These are phyloP conservation scores for Aspergillus puulaauensis DNA, from an alignment of 2,329 filamentous ascomycete genomes.

Conservation along the genomic window DNA sequence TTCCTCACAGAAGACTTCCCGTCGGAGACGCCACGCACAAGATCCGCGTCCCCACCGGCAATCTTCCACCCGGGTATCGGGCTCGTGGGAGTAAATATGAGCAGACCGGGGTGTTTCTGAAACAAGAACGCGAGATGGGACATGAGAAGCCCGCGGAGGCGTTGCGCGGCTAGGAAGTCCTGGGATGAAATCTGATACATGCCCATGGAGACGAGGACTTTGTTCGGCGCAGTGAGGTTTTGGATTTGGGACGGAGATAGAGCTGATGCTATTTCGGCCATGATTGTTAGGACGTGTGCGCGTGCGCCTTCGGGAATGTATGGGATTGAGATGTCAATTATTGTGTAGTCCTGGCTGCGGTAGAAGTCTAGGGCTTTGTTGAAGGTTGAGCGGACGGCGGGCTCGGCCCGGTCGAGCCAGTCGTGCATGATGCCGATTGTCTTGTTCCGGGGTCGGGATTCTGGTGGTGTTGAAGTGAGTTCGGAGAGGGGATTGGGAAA, in stretches of 20 bases:
- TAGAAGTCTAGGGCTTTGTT: constrained; percentile 61
- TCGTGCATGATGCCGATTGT: constrained; percentile 68
- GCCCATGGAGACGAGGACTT: constrained; percentile 64
- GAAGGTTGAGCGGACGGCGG: constrained; percentile 62
- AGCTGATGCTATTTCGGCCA: constrained; percentile 65
- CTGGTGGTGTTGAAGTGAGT: constrained; percentile 45
- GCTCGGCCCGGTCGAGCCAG: constrained; percentile 70
- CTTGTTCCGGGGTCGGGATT: constrained; percentile 45
- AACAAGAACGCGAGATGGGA: constrained; percentile 72
- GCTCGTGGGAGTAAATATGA: constrained; percentile 76
- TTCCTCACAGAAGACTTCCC: constrained; percentile 69
- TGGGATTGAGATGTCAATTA: constrained; percentile 53
- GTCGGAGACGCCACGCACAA: constrained; percentile 66
- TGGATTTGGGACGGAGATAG: constrained; percentile 53
- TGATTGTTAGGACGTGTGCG: constrained; percentile 75
- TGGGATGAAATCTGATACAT: constrained; percentile 63
- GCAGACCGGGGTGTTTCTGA: constrained; percentile 67
- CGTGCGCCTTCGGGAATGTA: constrained; percentile 68
- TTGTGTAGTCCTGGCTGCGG: constrained; percentile 34
- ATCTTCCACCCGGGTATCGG: constrained; percentile 75
- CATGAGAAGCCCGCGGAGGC: constrained; percentile 75
- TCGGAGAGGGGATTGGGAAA: constrained; percentile 56
- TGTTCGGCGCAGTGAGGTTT: constrained; percentile 65
- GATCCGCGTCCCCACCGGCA: constrained; percentile 54
- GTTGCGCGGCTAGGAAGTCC: constrained; percentile 72